Base-by-base conservation (phyloP, 2,329 filamentous ascomycete species). In the Tricladium varicosporioides region DNA sequence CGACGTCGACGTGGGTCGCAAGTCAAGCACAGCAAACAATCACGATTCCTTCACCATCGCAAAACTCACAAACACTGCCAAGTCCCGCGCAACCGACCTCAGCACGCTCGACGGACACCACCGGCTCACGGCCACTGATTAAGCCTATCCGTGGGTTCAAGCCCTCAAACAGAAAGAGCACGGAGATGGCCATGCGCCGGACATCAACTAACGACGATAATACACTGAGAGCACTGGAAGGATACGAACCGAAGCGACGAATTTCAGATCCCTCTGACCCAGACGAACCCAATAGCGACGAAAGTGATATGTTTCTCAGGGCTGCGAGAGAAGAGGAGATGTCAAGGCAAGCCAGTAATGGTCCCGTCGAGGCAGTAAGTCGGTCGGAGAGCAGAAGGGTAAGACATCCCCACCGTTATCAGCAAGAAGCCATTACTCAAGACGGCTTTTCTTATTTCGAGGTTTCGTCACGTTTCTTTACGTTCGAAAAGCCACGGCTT, bases 311-410 rank as follows among this genome's bases (percentile, higher is more conserved):
- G 10, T 71, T 70, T 40, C 58, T 71, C 2, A 63, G 64, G 44
- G 66, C 67, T 22, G 69, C 69, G n/a, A 58, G 63, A 40, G 67
- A 69, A 53, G 69, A 71, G 56, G 67, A 69, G 33, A 59, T 61
- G 54, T 47, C 54, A 15, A 60, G 62, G 56, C 57, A 61, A 48
- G 53, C 55, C 33, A 51, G 36, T 42, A 58, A 58, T 48, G 54
- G 31, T 36, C 54, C 51, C 27, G 53, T 46, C 33, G 58, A 57
- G 33, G 48, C 56, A 27, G 53, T 60, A 10, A 62, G 53, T 19
- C 60, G 61, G 27, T 55, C 60, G 43, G 59, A 63, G 45, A 64
- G 58, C 53, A 63, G 60, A 61, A 63, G 60, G 57, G 66, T 70
- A 62, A 63, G 63, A 50, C 33, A 56, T 45, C 16, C 8, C 2